These are phyloP conservation scores for Wickerhamomyces mucosus DNA, from an alignment of 805 yeast genomes.

Conservation along the genomic window DNA sequence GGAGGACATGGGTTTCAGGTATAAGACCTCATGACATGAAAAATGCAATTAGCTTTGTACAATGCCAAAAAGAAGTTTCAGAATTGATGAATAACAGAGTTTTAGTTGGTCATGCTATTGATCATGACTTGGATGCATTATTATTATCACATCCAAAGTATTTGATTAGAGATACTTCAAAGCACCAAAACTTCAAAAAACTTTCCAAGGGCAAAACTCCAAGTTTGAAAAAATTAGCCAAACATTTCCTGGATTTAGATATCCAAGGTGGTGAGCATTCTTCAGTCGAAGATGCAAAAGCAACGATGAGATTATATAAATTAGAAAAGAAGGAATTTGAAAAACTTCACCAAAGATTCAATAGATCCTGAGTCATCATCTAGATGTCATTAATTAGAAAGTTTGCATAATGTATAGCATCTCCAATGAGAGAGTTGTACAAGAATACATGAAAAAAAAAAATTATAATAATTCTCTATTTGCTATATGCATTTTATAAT, in stretches of 20 bases:
- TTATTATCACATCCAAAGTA: conserved; percentile 56
- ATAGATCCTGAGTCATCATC: no score
- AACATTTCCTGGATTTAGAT: conserved; percentile 43
- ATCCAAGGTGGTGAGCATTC: conserved; percentile 76
- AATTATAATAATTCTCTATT: no score
- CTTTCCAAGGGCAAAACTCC: conserved; percentile 65
- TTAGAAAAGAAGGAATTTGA: conserved; percentile 56
- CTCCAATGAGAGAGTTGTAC: no score
- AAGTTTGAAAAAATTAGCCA: conserved; percentile 53
- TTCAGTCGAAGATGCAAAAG: conserved; percentile 85
- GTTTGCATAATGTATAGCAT: no score
- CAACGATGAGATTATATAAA: conserved; percentile 75
- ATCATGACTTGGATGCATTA: conserved; percentile 67
- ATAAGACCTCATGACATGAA: conserved; percentile 61
- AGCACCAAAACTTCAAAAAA: conserved; percentile 45
- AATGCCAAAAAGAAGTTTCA: conserved; percentile 51
- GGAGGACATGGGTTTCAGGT: conserved; percentile 93
- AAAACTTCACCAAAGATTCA: conserved; percentile 18
- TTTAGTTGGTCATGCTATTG: conserved; percentile 79
- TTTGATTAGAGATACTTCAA: conserved; percentile 66
- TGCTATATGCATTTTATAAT: no score
- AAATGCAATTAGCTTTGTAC: conserved; percentile 54
- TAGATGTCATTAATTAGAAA: no score
- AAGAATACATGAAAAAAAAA: no score
- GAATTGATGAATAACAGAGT: conserved; percentile 44